Evolutionary conservation across 768 basidiomycete species (phyloP).

Genomic region (Auriculariales sp.): DNA sequence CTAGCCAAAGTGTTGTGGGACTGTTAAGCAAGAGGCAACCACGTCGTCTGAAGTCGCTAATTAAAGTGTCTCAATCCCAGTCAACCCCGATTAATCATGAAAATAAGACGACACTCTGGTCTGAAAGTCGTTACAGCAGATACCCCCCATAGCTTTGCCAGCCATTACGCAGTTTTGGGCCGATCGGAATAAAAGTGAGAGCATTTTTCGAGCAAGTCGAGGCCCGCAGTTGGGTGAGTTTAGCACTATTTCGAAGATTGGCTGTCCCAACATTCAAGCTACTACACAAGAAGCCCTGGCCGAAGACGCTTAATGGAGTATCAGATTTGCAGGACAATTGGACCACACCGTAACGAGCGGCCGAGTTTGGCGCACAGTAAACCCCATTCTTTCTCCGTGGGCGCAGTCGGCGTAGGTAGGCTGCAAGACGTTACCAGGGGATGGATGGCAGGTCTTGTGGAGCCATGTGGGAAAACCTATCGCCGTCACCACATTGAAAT

Average conservation of each 20-base stretch:
- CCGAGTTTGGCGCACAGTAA: neutral
- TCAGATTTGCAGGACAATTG: neutral
- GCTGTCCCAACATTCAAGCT: neutral
- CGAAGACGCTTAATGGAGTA: neutral
- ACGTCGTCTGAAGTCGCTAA: conserved; percentile 15
- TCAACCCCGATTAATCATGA: neutral
- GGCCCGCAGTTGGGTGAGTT: conserved; percentile 8
- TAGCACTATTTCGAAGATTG: conserved; percentile 9
- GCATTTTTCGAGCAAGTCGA: conserved; percentile 11
- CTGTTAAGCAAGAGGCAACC: conserved; percentile 11
- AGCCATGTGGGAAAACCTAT: too few species aligned
- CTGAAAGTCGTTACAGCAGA: neutral
- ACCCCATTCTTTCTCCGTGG: too few species aligned
- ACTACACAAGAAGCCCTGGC: neutral
- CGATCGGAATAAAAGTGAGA: conserved; percentile 10
- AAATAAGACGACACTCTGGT: neutral
- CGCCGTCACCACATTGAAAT: too few species aligned
- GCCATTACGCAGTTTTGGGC: conserved; percentile 11
- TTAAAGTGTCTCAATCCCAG: conserved; percentile 6
- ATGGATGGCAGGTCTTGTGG: too few species aligned
- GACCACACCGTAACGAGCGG: neutral
- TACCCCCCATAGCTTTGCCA: conserved; percentile 7
- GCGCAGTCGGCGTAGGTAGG: too few species aligned
- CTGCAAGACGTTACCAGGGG: too few species aligned
- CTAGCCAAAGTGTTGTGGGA: conserved; percentile 21